Base-by-base conservation (phyloP, 2,329 filamentous ascomycete species). In the Neobulgaria alba region DNA sequence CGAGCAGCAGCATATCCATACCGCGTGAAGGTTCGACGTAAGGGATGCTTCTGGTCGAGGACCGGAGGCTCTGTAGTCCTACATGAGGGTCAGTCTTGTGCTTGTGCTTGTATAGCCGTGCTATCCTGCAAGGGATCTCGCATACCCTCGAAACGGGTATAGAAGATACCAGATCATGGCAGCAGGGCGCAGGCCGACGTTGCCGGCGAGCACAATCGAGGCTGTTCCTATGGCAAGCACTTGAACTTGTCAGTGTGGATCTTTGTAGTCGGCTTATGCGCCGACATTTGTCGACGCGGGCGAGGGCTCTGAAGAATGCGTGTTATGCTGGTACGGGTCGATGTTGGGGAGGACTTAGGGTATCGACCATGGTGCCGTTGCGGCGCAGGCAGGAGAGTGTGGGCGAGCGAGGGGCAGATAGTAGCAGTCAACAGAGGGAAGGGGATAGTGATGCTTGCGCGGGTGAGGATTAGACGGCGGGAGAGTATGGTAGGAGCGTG, bases 121-220 rank as follows among this genome's bases (percentile, higher is more conserved):
- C 15, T 23, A n/a, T n/a, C n/a, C n/a, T 21, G 20, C 31, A 36
- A 30, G 29, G 26, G 33, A 12, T 12, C n/a, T 32, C 3, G 33
- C 80, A 62, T 64, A 85, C 82, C 83, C 81, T 73, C 83, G 73
- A 52, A 88, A 68, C 57, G 82, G 82, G 66, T 83, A 87, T 51
- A 88, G 67, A 38, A 88, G 65, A 67, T 83, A 85, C 81, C 81
- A 85, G 64, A 85, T 81, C 81, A 85, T 71, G 36, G 48, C 44
- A 40, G 46, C 47, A 34, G 45, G 46, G 31, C 46, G 50, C 23
- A 38, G 31, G 34, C 44, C 45, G 33, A 46, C 38, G 29, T 47
- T 48, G 33, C 42, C 38, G 20, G 41, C 42, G 38, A 52, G 39
- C 9, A 52, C 29, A 33, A 49, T 17, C n/a, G 38, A 41, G 16